Evolutionary conservation across 2,329 filamentous ascomycete species (phyloP).

Genomic region (Colletotrichum euphorbiae): DNA sequence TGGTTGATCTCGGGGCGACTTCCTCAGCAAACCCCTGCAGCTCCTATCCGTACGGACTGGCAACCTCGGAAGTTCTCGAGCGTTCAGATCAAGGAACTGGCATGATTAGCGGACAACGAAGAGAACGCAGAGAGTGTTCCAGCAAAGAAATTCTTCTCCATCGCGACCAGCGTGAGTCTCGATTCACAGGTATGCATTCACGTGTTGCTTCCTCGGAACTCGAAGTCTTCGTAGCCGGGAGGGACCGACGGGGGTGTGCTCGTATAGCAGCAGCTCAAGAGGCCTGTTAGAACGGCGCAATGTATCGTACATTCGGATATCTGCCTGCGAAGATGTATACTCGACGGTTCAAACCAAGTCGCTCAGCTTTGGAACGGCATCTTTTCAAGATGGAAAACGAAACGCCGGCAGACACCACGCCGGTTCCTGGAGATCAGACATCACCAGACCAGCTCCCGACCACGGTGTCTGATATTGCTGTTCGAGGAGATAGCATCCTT

Average conservation of each 20-base stretch:
- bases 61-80: no score
- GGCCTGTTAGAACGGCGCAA: neutral
- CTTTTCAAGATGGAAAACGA: neutral
- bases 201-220: no score
- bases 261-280: neutral
- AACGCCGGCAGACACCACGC: rapidly evolving
- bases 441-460: neutral
- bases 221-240: neutral
- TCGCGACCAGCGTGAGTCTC: no score
- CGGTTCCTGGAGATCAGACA: no score
- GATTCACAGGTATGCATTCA: no score
- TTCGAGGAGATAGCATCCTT: neutral
- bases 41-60: no score
- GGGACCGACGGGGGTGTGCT: neutral
- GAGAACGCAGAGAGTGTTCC: no score
- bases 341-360: neutral
- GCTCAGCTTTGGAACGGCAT: neutral
- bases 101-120: no score
- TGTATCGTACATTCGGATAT: constrained; percentile 9
- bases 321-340: neutral
- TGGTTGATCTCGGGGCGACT: no score
- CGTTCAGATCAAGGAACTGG: no score
- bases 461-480: neutral
- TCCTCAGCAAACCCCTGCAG: no score
- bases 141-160: no score